Evolutionary conservation across 371 early-diverging fungal genomes (phyloP).

Genomic region (Mortierella sp.): DNA sequence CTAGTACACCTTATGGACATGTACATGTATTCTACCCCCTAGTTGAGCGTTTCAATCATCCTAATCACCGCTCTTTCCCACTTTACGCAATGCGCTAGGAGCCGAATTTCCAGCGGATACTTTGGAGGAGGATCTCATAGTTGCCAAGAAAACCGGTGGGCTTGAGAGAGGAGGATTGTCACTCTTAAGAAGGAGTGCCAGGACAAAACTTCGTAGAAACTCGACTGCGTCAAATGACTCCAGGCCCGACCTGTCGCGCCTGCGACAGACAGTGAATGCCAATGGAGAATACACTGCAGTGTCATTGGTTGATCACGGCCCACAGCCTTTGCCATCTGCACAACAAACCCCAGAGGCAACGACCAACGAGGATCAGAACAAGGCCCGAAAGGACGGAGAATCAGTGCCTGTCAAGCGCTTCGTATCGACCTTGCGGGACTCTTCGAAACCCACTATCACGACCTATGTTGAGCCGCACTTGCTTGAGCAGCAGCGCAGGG

Average conservation of each 20-base stretch:
- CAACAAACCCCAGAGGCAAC: neutral
- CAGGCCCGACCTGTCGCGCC: slow-evolving; percentile 24
- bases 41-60: neutral
- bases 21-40: neutral
- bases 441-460: slow-evolving; percentile 51
- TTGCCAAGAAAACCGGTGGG: slow-evolving; percentile 26
- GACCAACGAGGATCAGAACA: neutral
- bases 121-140: slow-evolving; percentile 29
- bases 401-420: slow-evolving; percentile 37
- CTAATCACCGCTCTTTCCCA: neutral
- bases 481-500: slow-evolving; percentile 41
- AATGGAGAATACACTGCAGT: slow-evolving; percentile 45
- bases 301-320: slow-evolving; percentile 45
- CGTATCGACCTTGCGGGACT: slow-evolving; percentile 40
- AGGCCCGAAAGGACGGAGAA: slow-evolving; percentile 11
- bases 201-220: slow-evolving; percentile 49
- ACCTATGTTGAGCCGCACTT: slow-evolving; percentile 49
- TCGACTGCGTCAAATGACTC: slow-evolving; percentile 43
- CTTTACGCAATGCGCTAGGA: slow-evolving; percentile 8
- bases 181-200: slow-evolving; percentile 38
- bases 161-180: slow-evolving; percentile 38
- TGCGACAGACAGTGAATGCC: slow-evolving; percentile 23
- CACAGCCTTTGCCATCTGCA: slow-evolving; percentile 26
- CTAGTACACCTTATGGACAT: neutral
- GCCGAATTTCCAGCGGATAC: slow-evolving; percentile 22